phyloP scores from a whole-genome alignment of 768 basidiomycete genomes.

The Cyclocybe aegerita region DNA sequence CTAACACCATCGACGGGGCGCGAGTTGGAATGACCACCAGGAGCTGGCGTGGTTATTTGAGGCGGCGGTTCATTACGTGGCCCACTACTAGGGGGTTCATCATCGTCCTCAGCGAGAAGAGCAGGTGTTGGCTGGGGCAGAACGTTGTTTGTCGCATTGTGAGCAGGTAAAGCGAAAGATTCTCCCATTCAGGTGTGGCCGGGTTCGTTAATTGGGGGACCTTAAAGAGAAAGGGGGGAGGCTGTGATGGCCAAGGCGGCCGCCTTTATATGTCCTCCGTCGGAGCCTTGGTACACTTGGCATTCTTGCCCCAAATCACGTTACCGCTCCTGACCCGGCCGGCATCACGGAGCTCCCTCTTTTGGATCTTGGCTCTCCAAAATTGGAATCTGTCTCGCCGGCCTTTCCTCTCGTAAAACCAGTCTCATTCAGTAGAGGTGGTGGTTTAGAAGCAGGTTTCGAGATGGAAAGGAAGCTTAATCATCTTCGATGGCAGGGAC shows the following conservation, averaged over 20 bases:
- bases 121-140: constrained; percentile 32
- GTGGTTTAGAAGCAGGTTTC: too few species aligned
- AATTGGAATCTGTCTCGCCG: too few species aligned
- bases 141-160: constrained; percentile 27
- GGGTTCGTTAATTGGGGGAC: background rate
- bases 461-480: too few species aligned
- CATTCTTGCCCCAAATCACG: constrained; percentile 8
- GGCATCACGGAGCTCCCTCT: background rate
- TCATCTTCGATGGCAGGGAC: too few species aligned
- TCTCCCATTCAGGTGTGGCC: constrained; percentile 39
- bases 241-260: constrained; percentile 17
- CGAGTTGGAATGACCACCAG: background rate
- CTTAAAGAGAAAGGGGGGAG: constrained; percentile 7
- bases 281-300: constrained; percentile 11
- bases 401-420: too few species aligned
- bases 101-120: constrained; percentile 38
- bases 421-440: too few species aligned
- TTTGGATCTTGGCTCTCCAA: background rate
- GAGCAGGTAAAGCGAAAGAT: constrained; percentile 25
- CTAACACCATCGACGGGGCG: background rate
- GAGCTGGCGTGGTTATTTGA: constrained; percentile 25
- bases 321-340: constrained; percentile 1
- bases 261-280: constrained; percentile 11
- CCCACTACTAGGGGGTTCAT: constrained; percentile 45
- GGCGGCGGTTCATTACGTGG: constrained; percentile 24